Evolutionary conservation across 2,329 filamentous ascomycete species (phyloP).

Genomic region (Fusarium humuli): DNA sequence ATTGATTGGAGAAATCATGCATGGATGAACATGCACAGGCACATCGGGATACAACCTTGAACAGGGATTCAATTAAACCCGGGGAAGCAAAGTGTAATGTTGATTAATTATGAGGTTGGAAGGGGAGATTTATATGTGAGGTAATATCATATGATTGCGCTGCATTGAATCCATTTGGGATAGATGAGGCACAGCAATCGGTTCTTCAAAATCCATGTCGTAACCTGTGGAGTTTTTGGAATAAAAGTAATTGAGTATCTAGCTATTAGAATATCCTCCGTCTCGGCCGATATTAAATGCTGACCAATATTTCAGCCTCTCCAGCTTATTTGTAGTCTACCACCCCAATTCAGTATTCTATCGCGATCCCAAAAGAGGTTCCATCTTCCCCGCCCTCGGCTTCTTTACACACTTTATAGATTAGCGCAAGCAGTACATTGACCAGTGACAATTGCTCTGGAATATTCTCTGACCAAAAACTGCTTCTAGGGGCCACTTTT

Average conservation of each 20-base stretch:
- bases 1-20: neutral
- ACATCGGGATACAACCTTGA: neutral
- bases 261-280: too few relatives aligned
- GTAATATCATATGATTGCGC: neutral
- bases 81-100: neutral
- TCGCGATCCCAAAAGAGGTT: neutral
- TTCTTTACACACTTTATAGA: neutral
- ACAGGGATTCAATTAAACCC: too few relatives aligned
- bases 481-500: neutral
- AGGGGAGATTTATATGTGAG: neutral
- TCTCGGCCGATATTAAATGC: neutral
- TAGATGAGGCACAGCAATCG: too few relatives aligned
- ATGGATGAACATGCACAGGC: neutral
- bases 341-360: neutral
- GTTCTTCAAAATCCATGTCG: too few relatives aligned
- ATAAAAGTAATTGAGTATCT: too few relatives aligned
- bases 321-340: fast-evolving
- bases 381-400: neutral
- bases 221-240: too few relatives aligned
- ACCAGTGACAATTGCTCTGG: neutral
- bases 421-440: neutral
- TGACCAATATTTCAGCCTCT: too few relatives aligned
- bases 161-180: neutral
- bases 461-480: neutral
- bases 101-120: too few relatives aligned